Conservation (phyloP, 495 filamentous ascomycete genomes). For the Hypoxylon fuscum region DNA sequence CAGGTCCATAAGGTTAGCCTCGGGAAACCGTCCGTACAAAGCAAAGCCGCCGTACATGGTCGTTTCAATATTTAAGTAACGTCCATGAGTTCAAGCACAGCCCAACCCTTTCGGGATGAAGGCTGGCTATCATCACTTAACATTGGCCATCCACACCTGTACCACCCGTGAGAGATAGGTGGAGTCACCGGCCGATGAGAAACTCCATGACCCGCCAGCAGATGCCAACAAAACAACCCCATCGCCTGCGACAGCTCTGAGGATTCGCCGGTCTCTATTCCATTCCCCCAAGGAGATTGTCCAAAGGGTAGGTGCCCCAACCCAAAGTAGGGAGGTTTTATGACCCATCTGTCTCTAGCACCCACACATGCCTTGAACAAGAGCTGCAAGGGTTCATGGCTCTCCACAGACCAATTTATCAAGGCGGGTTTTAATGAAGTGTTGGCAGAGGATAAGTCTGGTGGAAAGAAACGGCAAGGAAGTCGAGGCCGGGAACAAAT, state of each 20-base stretch:
- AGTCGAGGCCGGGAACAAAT: neutral
- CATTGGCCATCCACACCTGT: neutral
- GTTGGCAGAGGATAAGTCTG: neutral
- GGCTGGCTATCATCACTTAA: too few relatives aligned
- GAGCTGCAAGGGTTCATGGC: neutral
- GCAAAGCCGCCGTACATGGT: neutral
- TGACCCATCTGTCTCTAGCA: neutral
- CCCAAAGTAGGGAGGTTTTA: slow-evolving; percentile 1
- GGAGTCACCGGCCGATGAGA: neutral
- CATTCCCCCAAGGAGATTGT: neutral
- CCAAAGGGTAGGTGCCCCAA: neutral
- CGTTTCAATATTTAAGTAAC: too few relatives aligned
- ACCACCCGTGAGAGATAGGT: neutral
- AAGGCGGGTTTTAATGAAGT: neutral
- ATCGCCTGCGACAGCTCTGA: neutral
- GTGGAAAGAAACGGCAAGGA: neutral
- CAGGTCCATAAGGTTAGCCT: neutral
- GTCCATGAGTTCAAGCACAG: neutral
- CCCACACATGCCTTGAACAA: neutral
- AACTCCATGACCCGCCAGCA: neutral
- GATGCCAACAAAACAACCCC: neutral
- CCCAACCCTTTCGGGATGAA: neutral
- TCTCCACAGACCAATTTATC: neutral
- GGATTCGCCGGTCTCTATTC: neutral
- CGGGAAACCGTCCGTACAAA: neutral